These are phyloP conservation scores for Sequoia sempervirens DNA, from an alignment of 75 land plant genomes.

Conservation along the genomic window DNA sequence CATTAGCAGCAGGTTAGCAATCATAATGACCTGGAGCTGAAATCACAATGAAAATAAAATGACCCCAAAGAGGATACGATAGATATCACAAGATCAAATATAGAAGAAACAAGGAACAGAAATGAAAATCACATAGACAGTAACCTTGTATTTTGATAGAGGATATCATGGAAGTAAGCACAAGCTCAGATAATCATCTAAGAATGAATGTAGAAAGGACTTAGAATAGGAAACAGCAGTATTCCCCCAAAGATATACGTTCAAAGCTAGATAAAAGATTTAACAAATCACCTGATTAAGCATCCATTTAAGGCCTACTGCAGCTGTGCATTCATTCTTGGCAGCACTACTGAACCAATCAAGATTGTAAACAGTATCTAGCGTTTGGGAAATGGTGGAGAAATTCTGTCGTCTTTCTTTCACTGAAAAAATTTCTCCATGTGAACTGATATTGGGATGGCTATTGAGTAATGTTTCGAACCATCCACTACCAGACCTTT, in stretches of 20 bases:
- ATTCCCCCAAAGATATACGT: background rate
- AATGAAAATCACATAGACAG: background rate
- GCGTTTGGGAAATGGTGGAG: constrained; percentile 40
- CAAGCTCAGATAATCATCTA: background rate
- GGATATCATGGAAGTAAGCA: background rate
- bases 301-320: constrained; percentile 94
- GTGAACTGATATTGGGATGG: constrained; percentile 84
- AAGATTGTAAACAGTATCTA: constrained; percentile 74
- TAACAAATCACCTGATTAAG: constrained; percentile 67
- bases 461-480: constrained; percentile 89
- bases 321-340: constrained; percentile 84
- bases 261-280: background rate
- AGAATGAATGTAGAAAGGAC: background rate
- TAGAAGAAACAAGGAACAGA: background rate
- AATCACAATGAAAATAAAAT: background rate
- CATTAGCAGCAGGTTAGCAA: background rate
- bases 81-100: background rate
- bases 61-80: background rate
- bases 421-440: constrained; percentile 82
- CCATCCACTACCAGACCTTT: constrained; percentile 96
- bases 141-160: background rate
- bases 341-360: constrained; percentile 81
- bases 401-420: constrained; percentile 61
- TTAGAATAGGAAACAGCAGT: background rate
- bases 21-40: background rate